A percentile compares a stretch with the other conserved stretches of the same genome.
phyloP scores from a whole-genome alignment of 805 yeast species.

The Pichia heedii region DNA sequence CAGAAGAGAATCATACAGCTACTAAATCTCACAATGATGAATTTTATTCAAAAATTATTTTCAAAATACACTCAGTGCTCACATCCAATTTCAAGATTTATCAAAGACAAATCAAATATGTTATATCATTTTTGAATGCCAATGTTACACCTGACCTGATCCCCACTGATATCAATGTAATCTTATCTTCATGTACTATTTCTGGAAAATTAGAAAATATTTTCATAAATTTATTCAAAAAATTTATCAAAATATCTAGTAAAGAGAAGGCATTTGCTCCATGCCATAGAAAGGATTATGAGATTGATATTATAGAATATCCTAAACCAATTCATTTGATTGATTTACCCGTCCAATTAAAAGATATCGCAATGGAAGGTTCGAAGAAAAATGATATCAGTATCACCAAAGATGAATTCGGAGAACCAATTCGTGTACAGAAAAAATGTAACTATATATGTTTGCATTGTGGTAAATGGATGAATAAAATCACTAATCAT shows the following conservation, averaged over 20 bases:
- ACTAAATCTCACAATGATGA: too few relatives aligned
- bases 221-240: conserved; percentile 1
- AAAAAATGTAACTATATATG: conserved; percentile 12
- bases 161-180: conserved; percentile 17
- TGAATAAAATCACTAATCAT: conserved; percentile 12
- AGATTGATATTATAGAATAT: conserved; percentile 28
- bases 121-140: conserved; percentile 20
- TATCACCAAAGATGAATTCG: not conserved
- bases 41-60: too few relatives aligned
- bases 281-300: conserved; percentile 4
- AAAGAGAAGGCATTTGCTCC: not conserved
- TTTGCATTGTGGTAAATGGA: conserved; percentile 20
- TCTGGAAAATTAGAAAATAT: conserved; percentile 13
- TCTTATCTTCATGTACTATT: conserved; percentile 11
- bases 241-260: not conserved
- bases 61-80: too few relatives aligned
- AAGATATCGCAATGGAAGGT: conserved; percentile 6
- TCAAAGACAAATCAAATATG: conserved; percentile 24
- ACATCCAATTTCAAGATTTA: conserved; percentile 25
- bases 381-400: not conserved
- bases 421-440: not conserved
- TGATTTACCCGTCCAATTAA: conserved; percentile 34
- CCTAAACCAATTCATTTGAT: conserved; percentile 48
- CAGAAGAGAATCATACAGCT: too few relatives aligned
- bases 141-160: conserved; percentile 7